Evolutionary conservation across 805 yeast genomes (phyloP).

Genomic region (Spathaspora arborariae): DNA sequence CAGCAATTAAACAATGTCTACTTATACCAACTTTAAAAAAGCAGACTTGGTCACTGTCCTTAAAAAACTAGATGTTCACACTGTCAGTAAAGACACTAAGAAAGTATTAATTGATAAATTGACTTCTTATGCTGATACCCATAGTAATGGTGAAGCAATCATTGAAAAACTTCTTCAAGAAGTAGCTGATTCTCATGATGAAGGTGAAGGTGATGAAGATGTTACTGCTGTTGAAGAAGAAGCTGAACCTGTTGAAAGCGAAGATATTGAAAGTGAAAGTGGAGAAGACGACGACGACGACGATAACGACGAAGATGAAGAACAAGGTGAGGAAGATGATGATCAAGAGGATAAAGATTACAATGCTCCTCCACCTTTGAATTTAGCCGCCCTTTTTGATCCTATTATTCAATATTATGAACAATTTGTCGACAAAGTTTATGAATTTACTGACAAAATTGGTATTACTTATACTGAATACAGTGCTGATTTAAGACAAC

Average conservation of each 20-base stretch:
- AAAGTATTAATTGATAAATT: conserved; percentile 37
- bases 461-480: conserved; percentile 33
- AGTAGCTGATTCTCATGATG: conserved; percentile 9
- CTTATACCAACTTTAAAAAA: conserved; percentile 32
- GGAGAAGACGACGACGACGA: conserved; percentile 20
- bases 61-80: conserved; percentile 31
- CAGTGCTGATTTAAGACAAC: conserved; percentile 37
- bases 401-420: conserved; percentile 33
- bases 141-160: conserved; percentile 19
- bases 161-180: conserved; percentile 16
- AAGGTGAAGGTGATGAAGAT: conserved; percentile 17
- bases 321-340: conserved; percentile 25
- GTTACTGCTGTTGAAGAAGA: conserved; percentile 21
- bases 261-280: conserved; percentile 14
- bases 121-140: conserved; percentile 22
- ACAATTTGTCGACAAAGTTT: conserved; percentile 18
- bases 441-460: conserved; percentile 30
- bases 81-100: conserved; percentile 39
- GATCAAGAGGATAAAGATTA: conserved; percentile 35
- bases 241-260: conserved; percentile 15
- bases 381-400: conserved; percentile 35
- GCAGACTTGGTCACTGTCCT: conserved; percentile 37
- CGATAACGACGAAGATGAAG: conserved; percentile 17
- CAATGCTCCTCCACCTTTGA: conserved; percentile 36
- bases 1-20: conserved; percentile 25